Evolutionary conservation across 176 grass and related monocot species (phyloP).

Genomic region (Saccharum officinarum): DNA sequence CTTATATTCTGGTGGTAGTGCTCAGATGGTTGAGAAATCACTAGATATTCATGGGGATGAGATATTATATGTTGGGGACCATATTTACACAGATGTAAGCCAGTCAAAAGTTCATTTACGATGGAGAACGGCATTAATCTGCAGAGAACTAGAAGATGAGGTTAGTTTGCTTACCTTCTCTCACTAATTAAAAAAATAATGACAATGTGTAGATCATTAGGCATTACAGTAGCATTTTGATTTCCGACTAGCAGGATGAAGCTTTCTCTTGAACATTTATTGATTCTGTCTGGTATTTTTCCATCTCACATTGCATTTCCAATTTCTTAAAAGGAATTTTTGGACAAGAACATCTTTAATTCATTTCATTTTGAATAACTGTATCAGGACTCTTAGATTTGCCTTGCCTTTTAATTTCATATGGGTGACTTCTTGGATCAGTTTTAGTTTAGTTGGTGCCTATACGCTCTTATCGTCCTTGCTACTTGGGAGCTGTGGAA

Average conservation of each 20-base stretch:
- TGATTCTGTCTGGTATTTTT: neutral
- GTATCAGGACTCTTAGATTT: neutral
- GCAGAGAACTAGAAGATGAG: conserved; percentile 95
- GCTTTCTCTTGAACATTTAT: conserved; percentile 7
- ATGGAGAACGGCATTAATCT: conserved; percentile 95
- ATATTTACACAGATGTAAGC: conserved; percentile 98
- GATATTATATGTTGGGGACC: conserved; percentile 97
- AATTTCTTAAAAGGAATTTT: neutral
- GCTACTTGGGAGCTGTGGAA: too few species aligned
- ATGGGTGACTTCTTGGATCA: too few species aligned
- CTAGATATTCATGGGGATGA: conserved; percentile 91
- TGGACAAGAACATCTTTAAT: neutral
- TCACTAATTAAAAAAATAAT: neutral
- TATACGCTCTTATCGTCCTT: too few species aligned
- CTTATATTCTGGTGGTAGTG: conserved; percentile 92
- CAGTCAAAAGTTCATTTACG: conserved; percentile 98
- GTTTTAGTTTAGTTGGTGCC: too few species aligned
- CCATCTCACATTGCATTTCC: conserved; percentile 16
- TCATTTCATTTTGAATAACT: conserved; percentile 4
- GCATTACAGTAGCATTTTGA: neutral
- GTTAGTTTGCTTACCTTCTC: conserved; percentile 39
- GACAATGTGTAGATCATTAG: neutral
- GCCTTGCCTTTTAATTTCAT: neutral
- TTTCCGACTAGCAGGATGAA: conserved; percentile 20
- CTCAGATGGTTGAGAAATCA: conserved; percentile 96